Evolutionary conservation across 495 filamentous ascomycete genomes (phyloP).

Genomic region (Trichoderma orchidacearum): DNA sequence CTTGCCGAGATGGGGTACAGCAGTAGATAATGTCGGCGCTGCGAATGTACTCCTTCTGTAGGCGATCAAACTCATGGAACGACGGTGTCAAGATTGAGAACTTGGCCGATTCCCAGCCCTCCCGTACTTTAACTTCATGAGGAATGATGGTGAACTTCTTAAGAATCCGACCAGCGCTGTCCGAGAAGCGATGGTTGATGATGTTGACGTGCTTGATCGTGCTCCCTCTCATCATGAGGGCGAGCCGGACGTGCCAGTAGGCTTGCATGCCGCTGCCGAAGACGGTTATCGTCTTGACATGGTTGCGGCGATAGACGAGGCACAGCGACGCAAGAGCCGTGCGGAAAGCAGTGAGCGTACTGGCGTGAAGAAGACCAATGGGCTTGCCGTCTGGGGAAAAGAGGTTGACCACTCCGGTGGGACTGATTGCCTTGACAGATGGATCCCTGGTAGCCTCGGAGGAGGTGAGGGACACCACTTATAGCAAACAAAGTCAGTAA

Average conservation of each 20-base stretch:
- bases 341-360: constrained; percentile 82
- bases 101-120: constrained; percentile 43
- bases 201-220: constrained; percentile 70
- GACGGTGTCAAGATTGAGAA: constrained; percentile 58
- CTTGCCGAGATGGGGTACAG: constrained; percentile 34
- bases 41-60: constrained; percentile 52
- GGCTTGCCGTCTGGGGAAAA: constrained; percentile 51
- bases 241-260: constrained; percentile 82
- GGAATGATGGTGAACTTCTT: constrained; percentile 40
- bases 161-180: constrained; percentile 41
- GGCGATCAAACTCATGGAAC: constrained; percentile 55
- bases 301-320: constrained; percentile 54
- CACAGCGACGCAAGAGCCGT: constrained; percentile 73
- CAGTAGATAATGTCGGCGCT: constrained; percentile 70
- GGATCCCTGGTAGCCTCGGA: constrained; percentile 7
- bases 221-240: constrained; percentile 54
- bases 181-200: constrained; percentile 50
- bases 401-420: constrained; percentile 67
- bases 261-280: constrained; percentile 90
- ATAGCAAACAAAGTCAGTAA: not conserved
- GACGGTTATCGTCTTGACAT: constrained; percentile 59
- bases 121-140: constrained; percentile 33
- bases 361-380: constrained; percentile 68
- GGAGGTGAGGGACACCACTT: constrained; percentile 25
- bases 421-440: constrained; percentile 34